Conservation (phyloP, 805 yeast species). For the Wickerhamiella hasegawae region DNA sequence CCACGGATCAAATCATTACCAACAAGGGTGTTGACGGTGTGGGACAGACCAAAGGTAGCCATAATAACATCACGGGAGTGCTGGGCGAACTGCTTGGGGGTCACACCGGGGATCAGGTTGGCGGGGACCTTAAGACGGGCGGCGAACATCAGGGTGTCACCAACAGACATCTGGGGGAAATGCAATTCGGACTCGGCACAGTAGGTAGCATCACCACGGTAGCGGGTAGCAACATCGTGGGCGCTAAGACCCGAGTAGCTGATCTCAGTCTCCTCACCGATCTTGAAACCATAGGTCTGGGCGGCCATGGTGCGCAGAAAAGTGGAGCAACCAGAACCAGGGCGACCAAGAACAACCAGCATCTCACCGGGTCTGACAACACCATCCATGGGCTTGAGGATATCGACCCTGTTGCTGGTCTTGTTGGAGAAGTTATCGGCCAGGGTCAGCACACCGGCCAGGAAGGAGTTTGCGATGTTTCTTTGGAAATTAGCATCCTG, state of each 20-base stretch:
- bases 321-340: constrained; percentile 72
- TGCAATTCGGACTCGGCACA: constrained; percentile 42
- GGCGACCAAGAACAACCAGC: constrained; percentile 54
- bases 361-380: constrained; percentile 47
- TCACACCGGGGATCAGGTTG: constrained; percentile 30
- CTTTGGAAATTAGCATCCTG: constrained; percentile 48
- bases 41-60: constrained; percentile 43
- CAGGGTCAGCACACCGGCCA: constrained; percentile 18
- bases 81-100: constrained; percentile 32
- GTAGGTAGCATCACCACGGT: constrained; percentile 33
- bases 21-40: constrained; percentile 42
- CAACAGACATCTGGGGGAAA: constrained; percentile 62
- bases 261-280: constrained; percentile 35
- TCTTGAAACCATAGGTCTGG: constrained; percentile 31
- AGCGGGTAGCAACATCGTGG: constrained; percentile 40
- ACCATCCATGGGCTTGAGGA: constrained; percentile 21
- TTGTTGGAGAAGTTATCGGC: constrained; percentile 6
- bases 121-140: constrained; percentile 53
- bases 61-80: constrained; percentile 32
- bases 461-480: constrained; percentile 31
- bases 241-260: constrained; percentile 47
- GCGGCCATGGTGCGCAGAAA: constrained; percentile 49
- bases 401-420: constrained; percentile 6
- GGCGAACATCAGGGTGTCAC: constrained; percentile 57
- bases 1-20: constrained; percentile 52